phyloP scores from a whole-genome alignment of 768 basidiomycete species.

The Leccinum subtestaceum region DNA sequence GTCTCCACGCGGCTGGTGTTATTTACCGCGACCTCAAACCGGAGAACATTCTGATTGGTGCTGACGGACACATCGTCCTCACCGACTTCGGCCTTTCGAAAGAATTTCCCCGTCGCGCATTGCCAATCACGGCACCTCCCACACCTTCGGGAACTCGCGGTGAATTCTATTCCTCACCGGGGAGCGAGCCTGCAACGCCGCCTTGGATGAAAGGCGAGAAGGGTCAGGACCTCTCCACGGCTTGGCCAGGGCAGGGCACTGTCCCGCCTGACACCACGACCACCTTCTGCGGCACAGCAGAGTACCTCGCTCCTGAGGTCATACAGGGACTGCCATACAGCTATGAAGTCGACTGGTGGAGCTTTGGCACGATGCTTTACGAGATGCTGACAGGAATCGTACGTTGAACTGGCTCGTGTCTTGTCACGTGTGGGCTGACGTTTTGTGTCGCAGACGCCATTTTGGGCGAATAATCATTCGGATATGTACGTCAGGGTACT shows the following conservation, averaged over 20 bases:
- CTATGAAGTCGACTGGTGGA: conserved; percentile 98
- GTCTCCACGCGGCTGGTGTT: conserved; percentile 89
- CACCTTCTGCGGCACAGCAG: conserved; percentile 95
- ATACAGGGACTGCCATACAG: conserved; percentile 87
- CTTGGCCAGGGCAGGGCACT: conserved; percentile 55
- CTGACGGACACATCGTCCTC: conserved; percentile 92
- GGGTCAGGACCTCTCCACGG: conserved; percentile 47
- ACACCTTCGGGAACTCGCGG: conserved; percentile 53
- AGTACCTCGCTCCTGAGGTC: conserved; percentile 95
- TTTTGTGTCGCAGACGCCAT: conserved; percentile 63
- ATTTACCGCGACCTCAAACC: conserved; percentile 98
- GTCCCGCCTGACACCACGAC: conserved; percentile 64
- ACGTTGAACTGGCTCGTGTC: conserved; percentile 22
- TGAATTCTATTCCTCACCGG: conserved; percentile 52
- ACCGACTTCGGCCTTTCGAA: conserved; percentile 97
- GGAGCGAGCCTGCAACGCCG: conserved; percentile 48
- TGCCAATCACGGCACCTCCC: conserved; percentile 49
- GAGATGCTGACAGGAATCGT: conserved; percentile 97
- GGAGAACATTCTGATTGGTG: conserved; percentile 93
- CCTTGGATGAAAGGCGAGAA: conserved; percentile 76
- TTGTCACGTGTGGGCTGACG: conserved; percentile 19
- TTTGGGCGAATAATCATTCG: conserved; percentile 89
- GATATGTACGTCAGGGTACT: conserved; percentile 94
- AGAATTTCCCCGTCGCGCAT: conserved; percentile 68
- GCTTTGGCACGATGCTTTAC: conserved; percentile 94